A percentile compares a stretch with the other conserved stretches of the same genome.
phyloP scores from a whole-genome alignment of 1,284 basidiomycete species.

The Puccinia novopanici region DNA sequence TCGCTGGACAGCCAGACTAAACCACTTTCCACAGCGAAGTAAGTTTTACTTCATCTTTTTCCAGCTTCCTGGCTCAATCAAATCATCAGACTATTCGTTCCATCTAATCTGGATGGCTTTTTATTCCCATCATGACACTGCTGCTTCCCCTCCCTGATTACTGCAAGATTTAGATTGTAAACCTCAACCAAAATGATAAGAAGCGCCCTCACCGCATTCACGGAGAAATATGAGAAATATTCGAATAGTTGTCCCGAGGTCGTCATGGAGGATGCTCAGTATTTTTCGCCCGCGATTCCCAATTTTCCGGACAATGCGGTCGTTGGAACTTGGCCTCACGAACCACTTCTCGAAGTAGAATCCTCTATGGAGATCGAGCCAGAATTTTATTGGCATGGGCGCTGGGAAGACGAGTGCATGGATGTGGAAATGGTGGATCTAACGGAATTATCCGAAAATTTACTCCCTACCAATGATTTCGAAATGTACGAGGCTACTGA shows the following conservation, averaged over 20 bases:
- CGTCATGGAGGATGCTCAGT: conserved; percentile 8
- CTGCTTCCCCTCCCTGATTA: not conserved
- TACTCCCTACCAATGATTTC: not conserved
- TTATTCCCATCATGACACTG: not conserved
- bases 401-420: conserved; percentile 3
- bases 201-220: not conserved
- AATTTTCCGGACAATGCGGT: not conserved
- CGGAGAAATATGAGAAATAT: not conserved
- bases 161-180: not conserved
- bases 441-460: not conserved
- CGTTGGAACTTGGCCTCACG: not conserved
- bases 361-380: not conserved
- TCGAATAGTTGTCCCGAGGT: conserved; percentile 5
- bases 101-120: too few relatives aligned
- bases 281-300: conserved; percentile 3
- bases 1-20: not conserved
- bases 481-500: conserved; percentile 12
- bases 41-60: not conserved
- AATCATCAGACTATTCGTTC: too few relatives aligned
- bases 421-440: conserved; percentile 23
- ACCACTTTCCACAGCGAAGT: not conserved
- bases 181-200: not conserved
- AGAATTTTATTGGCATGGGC: not conserved
- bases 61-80: not conserved
- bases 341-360: not conserved